Evolutionary conservation across 2,329 filamentous ascomycete species (phyloP).

Genomic region (Monosporascus sp.): DNA sequence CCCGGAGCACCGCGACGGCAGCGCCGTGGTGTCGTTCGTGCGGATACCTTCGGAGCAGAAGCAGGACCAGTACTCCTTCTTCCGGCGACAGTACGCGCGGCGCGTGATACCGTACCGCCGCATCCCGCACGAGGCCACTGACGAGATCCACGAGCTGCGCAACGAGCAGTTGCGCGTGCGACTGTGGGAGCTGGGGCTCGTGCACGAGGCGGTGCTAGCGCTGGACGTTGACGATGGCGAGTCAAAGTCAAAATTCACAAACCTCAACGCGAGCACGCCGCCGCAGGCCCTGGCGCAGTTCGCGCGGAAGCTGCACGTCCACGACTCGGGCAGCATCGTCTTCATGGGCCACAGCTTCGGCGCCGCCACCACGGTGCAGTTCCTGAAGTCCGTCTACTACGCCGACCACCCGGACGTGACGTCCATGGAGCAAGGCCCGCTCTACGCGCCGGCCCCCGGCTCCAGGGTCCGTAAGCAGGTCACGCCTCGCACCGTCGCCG

Average conservation of each 20-base stretch:
- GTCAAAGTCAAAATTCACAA: constrained; percentile 32
- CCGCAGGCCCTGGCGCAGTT: constrained; percentile 58
- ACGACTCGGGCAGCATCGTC: constrained; percentile 64
- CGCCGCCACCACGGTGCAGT: constrained; percentile 65
- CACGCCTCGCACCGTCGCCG: constrained; percentile 57
- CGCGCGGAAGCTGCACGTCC: constrained; percentile 56
- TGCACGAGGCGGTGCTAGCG: constrained; percentile 60
- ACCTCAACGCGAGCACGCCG: constrained; percentile 45
- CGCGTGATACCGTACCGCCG: constrained; percentile 41
- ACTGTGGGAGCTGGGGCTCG: constrained; percentile 70
- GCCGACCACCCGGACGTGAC: constrained; percentile 40
- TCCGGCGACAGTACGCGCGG: constrained; percentile 21
- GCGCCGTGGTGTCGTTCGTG: constrained; percentile 67
- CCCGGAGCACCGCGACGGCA: constrained; percentile 79
- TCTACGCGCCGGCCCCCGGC: constrained; percentile 53
- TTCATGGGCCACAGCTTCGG: constrained; percentile 82
- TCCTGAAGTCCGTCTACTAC: constrained; percentile 76
- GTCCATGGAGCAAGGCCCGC: constrained; percentile 41
- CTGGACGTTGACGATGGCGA: constrained; percentile 49
- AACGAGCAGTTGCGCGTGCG: constrained; percentile 70
- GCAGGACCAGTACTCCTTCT: constrained; percentile 30
- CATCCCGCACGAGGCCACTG: constrained; percentile 57
- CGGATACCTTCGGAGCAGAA: constrained; percentile 51
- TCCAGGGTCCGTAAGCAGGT: constrained; percentile 60
- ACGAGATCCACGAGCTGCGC: constrained; percentile 60